phyloP scores from a whole-genome alignment of 2,329 filamentous ascomycete genomes.

The Fusarium odoratissimum region DNA sequence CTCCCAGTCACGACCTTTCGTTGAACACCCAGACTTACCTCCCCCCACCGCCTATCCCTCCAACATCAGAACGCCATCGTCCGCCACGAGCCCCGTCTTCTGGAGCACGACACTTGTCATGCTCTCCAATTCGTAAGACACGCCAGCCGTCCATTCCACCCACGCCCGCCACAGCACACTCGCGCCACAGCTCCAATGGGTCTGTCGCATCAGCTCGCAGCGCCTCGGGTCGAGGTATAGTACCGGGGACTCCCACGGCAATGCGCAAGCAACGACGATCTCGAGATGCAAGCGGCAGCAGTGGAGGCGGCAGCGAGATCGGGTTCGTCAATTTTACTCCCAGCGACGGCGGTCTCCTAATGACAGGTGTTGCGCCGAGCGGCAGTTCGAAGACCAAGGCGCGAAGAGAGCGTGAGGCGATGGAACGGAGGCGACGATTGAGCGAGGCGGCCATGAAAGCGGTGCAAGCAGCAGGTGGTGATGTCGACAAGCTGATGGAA shows the following conservation, averaged over 20 bases:
- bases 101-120: conserved; percentile 61
- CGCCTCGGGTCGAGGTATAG: conserved; percentile 51
- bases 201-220: conserved; percentile 52
- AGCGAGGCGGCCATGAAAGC: conserved; percentile 76
- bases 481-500: conserved; percentile 65
- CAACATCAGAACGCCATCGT: conserved; percentile 54
- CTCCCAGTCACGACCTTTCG: conserved; percentile 52
- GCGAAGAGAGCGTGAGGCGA: conserved; percentile 87
- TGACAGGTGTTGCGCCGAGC: conserved; percentile 91
- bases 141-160: conserved; percentile 56
- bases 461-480: conserved; percentile 77
- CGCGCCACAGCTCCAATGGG: conserved; percentile 55
- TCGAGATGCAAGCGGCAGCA: conserved; percentile 50
- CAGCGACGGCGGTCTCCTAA: conserved; percentile 78
- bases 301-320: conserved; percentile 49
- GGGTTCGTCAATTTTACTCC: conserved; percentile 94
- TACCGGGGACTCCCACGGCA: conserved; percentile 54
- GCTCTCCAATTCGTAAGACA: conserved; percentile 57
- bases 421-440: conserved; percentile 77
- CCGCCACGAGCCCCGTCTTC: conserved; percentile 66
- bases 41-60: conserved; percentile 47
- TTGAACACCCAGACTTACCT: conserved; percentile 52
- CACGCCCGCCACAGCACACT: conserved; percentile 51
- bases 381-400: conserved; percentile 95
- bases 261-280: conserved; percentile 55